Evolutionary conservation across 495 filamentous ascomycete species (phyloP), one percentile per base, ranked within the genome.

Genomic region (Aspergillus wentii): DNA sequence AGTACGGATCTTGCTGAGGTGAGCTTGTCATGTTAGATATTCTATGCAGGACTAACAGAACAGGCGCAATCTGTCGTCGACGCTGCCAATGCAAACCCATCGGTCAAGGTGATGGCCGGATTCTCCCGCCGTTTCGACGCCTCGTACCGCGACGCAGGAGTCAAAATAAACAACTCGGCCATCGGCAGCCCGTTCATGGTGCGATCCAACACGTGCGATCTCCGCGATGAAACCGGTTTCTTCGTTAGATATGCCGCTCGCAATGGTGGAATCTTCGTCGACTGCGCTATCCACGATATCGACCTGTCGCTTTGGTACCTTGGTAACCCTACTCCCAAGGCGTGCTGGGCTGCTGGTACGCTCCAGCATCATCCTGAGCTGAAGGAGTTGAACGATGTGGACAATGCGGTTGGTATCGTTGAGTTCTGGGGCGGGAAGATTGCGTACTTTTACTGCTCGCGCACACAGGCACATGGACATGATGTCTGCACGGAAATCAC

Each of bases 111-210:
- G 30, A 70, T 76, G 64, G 67, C 59, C 29, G 72, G 69, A 8
- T 75, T 72, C 57, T 66, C 63, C 9, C 59, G 71, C 8, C 66
- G 72, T 9, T 74, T 76, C 51, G 72, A 76, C 44, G 55, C 39
- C 29, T 65, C 59, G 18, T 76, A 76, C 46, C 53, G 59, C 3
- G 40, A 44, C 25, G 43, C 51, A 5, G 20, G 20, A 9, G 13
- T 41, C 3, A 48, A 52, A 22, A 51, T 57, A 14, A 26, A 40
- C 27, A 33, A 27, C 15, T 51, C 26, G 9, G 43, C 49, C 18
- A 68, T 73, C 34, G 68, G 69, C 8, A 34, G 43, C 11, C 58
- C 69, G 1, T 50, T 57, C 30, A 44, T 73, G 38, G 49, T 73
- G 17, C 62, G 69, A 31, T 68, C 63, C n/a, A 58, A 72, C 32